Evolutionary conservation across 2,329 filamentous ascomycete species (phyloP), one percentile per base, ranked within the genome.

Genomic region (Allantophomopsis cytisporea): DNA sequence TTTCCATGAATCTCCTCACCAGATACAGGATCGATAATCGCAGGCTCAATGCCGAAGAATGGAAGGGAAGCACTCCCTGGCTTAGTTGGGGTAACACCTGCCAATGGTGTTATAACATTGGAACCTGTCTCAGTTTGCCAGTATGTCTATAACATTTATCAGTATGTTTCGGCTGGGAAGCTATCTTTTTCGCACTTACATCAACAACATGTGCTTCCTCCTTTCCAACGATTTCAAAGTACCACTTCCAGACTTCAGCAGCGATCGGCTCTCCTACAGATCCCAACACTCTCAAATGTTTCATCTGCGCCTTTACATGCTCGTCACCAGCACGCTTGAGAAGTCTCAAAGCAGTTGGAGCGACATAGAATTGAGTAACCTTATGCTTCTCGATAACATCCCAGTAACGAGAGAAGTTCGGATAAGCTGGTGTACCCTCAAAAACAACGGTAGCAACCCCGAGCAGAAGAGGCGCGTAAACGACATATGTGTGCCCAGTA

Each of bases 61-160:
- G 91, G 91, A 31, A 96, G 72, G 10, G 91, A 95, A 7, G 91
- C 91, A 57, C 84, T 93, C 40, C 91, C 91, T 15, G 91, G 91
- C 68, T 98, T 98, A 17, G 91, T 96, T 17, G 91, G 87, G 1
- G 89, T 96, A 30, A 96, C 74, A 56, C 91, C 91, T 37, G 83
- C 88, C 43, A 98, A 70, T 14, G 91, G 91, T 5, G 87, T 85
- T 59, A 98, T 96, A 54, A 94, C 87, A 62, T 98, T 80, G 46
- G 85, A 96, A 41, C 91, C 91, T 2, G 91, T 98, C 69, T 98
- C 91, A 39, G 91, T 98, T 75, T 98, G 91, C 91, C 91, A 98
- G 73, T 98, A 98, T 39, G 91, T 98, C 86, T 94, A 57, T 39
- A 43, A 14, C 8, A 40, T 14, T n/a, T 23, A 37, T 48, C 16